Base-by-base conservation (phyloP, 805 yeast species). In the Yarrowia deformans region DNA sequence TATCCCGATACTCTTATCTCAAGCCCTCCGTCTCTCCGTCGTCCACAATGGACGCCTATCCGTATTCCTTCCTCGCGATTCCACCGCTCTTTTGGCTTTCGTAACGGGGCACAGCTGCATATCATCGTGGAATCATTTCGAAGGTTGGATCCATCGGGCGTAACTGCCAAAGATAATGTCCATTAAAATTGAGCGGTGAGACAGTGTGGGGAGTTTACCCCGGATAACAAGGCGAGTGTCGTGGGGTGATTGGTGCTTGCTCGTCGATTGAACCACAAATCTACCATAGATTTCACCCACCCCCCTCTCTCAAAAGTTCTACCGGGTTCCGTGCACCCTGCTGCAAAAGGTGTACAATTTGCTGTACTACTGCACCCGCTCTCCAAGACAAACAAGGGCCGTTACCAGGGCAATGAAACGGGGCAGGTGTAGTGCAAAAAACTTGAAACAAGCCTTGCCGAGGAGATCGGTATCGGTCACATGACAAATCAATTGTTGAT, bases 91-190 rank as follows among this genome's bases (percentile, higher is more conserved):
- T 43, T 60, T 34, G 35, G 7, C 66, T 60, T 60, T 45, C 43
- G 66, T 60, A 60, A 34, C 66, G 19, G 52, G 40, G 29, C 52
- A 34, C 18, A 18, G 34, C 14, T 60, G 66, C 66, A 60, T 60
- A 60, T 60, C 66, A 60, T 45, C 50, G 66, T 60, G 66, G 66
- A 60, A 60, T 34, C 66, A 34, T 60, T 60, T 60, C 18, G 66
- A 60, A 60, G 66, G 66, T 45, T 60, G 66, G 52, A 12, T 23
- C 19, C 37, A 43, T 39, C 40, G 6, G 52, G 39, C 40, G 3
- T 42, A 8, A 14, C 5, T 18, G 4, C 19, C 40, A 34, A 32
- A 23, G 66, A 16, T 43, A 58, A 43, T 45, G 18, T 60, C 37
- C 52, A 45, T 43, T 60, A 60, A 35, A 60, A 43, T 60, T 56